phyloP scores from a whole-genome alignment of 257 asterid genomes.

The Vinca minor region DNA sequence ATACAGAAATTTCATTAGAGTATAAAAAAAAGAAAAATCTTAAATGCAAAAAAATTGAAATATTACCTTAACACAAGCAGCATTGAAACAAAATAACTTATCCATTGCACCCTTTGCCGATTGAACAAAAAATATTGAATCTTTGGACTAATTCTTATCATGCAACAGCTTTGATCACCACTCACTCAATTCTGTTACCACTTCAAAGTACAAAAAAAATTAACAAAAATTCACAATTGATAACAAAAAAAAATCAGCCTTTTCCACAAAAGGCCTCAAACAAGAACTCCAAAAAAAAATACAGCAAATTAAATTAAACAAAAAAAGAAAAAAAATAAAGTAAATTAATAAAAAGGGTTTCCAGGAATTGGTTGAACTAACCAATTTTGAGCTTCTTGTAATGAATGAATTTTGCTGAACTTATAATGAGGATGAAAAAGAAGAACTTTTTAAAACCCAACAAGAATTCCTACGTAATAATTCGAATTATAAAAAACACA shows the following conservation, averaged over 20 bases:
- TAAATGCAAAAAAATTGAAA: background rate
- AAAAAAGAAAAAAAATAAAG: background rate
- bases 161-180: conserved; percentile 22
- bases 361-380: conserved; percentile 17
- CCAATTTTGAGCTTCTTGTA: no score
- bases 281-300: conserved; percentile 8
- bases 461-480: no score
- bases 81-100: conserved; percentile 27
- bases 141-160: conserved; percentile 10
- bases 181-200: no score
- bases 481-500: no score
- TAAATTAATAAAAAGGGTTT: conserved; percentile 4
- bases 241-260: no score
- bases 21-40: no score
- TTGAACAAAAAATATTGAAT: conserved; percentile 5
- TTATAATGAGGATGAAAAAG: no score
- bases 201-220: conserved; percentile 7
- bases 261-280: conserved; percentile 1
- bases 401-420: no score
- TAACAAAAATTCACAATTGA: conserved; percentile 6
- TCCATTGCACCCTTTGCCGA: conserved; percentile 23
- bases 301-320: background rate
- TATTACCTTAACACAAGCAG: conserved; percentile 28
- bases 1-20: no score
- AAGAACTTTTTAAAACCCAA: no score